Evolutionary conservation across 1,139 yeast species (phyloP), one percentile per base, ranked within the genome.

Genomic region (Candida tetrigidarum): DNA sequence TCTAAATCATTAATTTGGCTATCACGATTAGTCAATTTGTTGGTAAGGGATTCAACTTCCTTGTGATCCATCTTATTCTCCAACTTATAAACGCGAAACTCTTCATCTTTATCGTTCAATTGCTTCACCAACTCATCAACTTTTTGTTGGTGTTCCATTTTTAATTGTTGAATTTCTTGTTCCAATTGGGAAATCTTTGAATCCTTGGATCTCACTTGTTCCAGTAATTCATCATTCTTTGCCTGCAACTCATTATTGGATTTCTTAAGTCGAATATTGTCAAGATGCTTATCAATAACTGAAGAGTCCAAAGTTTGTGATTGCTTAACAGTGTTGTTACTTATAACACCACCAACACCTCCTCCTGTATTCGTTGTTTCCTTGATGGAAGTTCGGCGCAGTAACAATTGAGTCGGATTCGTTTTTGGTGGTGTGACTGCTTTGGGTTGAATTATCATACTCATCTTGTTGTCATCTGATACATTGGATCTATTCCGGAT

Each of bases 251-350:
- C 67, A 6, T 53, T 50, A 45, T 62, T 66, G 39, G 66, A 71
- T 43, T 62, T 65, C 41, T 63, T 61, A 20, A 73, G 59, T 36
- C 76, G 57, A 7, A 74, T 66, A 48, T 73, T 72, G 44, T 74
- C 78, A 45, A 74, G 56, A 48, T 74, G 78, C 49, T 71, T 74
- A 51, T 74, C 79, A 18, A 74, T 69, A 3, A 58, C 62, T 0
- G 77, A 64, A 1, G 76, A 62, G 50, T 71, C 76, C 37, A 72
- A 56, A 1, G 57, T 55, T 30, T 57, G 61, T 4, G 62, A 54
- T 50, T 23, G 55, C 3, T 38, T 35, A 3, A 50, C 42, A 3
- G 54, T 44, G n/a, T n/a, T n/a, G n/a, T n/a, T n/a, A n/a, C n/a
- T n/a, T n/a, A n/a, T n/a, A n/a, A n/a, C n/a, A n/a, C n/a, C n/a